Base-by-base conservation (phyloP, 2,329 filamentous ascomycete species). In the Penicillium sp. region DNA sequence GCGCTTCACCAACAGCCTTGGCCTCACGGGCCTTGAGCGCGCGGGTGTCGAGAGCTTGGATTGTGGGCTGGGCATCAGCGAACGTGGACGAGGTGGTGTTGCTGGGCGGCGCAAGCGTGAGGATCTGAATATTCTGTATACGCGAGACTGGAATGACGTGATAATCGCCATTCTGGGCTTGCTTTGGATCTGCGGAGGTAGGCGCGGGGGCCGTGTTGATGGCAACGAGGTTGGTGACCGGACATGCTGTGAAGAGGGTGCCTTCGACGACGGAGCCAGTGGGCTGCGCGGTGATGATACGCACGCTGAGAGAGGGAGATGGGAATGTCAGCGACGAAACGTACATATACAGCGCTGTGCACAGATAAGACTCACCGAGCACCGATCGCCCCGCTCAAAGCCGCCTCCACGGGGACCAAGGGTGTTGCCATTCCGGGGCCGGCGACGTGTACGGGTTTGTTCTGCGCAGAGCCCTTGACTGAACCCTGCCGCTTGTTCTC, bases 221-320 rank as follows among this genome's bases (percentile, higher is more conserved):
- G 37, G 79, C 80, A 58, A 86, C 72, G 49, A 83, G 72, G 59
- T 83, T 82, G 49, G 80, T 80, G 59, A 80, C 72, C 22, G 80
- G 80, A 64, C 79, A 80, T 38, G 78, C 80, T 25, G 81, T 82
- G 68, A 82, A 84, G 50, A 86, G 74, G 14, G 75, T 81, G 60
- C 82, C 82, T 66, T 85, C 81, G 51, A 82, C 69, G 19, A 75
- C 78, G 36, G 75, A 74, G 44, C 76, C 70, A 46, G 73, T 65
- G 7, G 75, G 75, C 25, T 75, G 69, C 13, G 75, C 72, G 42
- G 80, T 83, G 48, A 75, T 82, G 56, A 85, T 67, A 57, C 78
- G 81, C 61, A 84, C 73, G 50, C 81, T 84, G 39, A 16, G 18
- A 46, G 25, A 31, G 9, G 14, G 37, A 41, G 35, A 18, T 16